Base-by-base conservation (phyloP, 176 grass and related monocot genomes). In the Rhynchospora tenuis region DNA sequence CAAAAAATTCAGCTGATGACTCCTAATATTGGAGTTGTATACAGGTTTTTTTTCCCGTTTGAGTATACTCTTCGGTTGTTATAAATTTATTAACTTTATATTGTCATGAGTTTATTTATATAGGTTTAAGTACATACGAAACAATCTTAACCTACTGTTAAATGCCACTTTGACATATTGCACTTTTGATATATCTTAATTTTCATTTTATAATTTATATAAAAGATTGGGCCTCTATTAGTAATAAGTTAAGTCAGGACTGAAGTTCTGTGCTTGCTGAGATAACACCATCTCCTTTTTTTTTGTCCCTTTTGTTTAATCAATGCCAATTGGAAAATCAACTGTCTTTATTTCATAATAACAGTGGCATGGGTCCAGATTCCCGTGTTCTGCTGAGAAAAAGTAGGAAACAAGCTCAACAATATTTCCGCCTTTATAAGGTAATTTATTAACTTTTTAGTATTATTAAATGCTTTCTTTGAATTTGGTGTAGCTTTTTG, bases 1-100 rank as follows among this genome's bases (percentile, higher is more conserved):
- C 96, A 98, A 90, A 98, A 98, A 83, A 98, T 93, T 83, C 96
- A 98, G 65, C 62, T 90, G 45, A 83, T 98, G 86, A 95, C 96
- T 79, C 86, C 93, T 59, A 95, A 98, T 55, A 98, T 98, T 52
- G 93, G 91, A 46, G 96, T 95, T 83, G 91, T 98, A 57, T 98
- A 98, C 62, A 98, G 95, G 95, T 93, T 76, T 62, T 61, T 73
- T 29, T 48, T 59, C n/a, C 50, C n/a, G n/a, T 50, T 76, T 76
- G 2, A 26, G 52, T 75, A 15, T 75, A 42, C 7, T 9, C 43
- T 70, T 9, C 16, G 7, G 43, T 66, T 38, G 38, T 45, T 70
- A 22, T 22, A 70, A 44, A 7, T 0, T 69, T 69, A 44, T 44
- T 17, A 20, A 42, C n/a, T 70, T 44, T 70, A 45, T 45, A 7